Conservation (phyloP, 345 rosid species). For the Brassica carinata region DNA sequence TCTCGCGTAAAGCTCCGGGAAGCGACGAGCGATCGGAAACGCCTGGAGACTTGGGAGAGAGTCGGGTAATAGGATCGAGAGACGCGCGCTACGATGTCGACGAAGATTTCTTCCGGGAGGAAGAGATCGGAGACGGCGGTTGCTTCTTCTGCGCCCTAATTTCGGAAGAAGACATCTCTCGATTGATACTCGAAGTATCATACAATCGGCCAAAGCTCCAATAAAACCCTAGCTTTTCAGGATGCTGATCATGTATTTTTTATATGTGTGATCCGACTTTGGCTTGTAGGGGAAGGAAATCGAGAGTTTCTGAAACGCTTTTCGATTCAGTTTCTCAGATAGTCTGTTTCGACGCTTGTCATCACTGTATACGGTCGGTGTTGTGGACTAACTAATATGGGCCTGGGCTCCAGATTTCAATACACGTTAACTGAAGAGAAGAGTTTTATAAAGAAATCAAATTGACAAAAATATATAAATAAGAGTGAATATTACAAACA, state of each 20-base stretch:
- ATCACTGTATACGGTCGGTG: background rate
- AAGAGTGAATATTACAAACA: constrained; percentile 32
- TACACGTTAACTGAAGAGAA: background rate
- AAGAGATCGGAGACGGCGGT: constrained; percentile 12
- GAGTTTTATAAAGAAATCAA: background rate
- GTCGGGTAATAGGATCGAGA: constrained; percentile 19
- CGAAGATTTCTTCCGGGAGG: constrained; percentile 32
- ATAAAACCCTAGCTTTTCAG: constrained; percentile 9
- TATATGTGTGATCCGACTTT: background rate
- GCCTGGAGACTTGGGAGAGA: constrained; percentile 17
- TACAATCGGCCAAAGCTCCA: background rate
- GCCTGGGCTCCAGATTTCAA: background rate
- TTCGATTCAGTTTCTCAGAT: background rate
- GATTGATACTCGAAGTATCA: background rate
- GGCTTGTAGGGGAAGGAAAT: background rate
- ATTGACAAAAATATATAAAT: constrained; percentile 2
- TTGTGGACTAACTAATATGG: background rate
- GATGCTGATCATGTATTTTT: background rate
- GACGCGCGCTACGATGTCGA: constrained; percentile 27
- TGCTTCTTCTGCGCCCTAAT: constrained; percentile 31
- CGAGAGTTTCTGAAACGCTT: constrained; percentile 5
- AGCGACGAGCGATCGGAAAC: constrained; percentile 29
- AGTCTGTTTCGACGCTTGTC: background rate
- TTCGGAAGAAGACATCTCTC: constrained; percentile 14
- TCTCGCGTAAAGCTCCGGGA: constrained; percentile 26